Evolutionary conservation across 2,329 filamentous ascomycete species (phyloP).

Genomic region (Aureobasidium leucospermi): DNA sequence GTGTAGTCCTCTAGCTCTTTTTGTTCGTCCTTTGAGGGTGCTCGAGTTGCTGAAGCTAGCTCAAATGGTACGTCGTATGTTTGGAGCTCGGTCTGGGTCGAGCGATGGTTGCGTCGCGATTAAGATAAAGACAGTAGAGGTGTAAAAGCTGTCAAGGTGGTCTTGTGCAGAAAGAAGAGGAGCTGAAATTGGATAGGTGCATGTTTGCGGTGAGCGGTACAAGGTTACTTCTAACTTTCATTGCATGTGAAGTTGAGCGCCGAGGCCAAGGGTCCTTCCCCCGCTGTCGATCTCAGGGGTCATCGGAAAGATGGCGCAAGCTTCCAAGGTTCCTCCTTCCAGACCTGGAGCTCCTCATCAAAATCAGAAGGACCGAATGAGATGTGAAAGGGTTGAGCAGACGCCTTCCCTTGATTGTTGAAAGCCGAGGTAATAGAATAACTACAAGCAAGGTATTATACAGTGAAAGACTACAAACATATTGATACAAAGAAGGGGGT

Average conservation of each 20-base stretch:
- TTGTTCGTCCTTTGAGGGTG: background rate
- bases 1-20: background rate
- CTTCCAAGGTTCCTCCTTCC: too few species aligned
- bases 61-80: background rate
- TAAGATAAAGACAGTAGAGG: background rate
- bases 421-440: too few species aligned
- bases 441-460: too few species aligned
- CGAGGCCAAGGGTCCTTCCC: background rate
- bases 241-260: background rate
- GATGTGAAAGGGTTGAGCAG: too few species aligned
- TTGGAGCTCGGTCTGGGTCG: too few species aligned
- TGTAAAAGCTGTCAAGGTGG: too few species aligned
- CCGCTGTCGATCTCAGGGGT: conserved; percentile 2
- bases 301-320: background rate
- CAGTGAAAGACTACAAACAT: background rate
- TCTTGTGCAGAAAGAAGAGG: too few species aligned
- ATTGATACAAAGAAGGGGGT: background rate
- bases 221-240: background rate
- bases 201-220: background rate
- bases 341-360: too few species aligned
- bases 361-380: too few species aligned
- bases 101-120: background rate
- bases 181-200: background rate
- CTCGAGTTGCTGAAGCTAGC: too few species aligned
- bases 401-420: too few species aligned